These are phyloP conservation scores for Russula emetica DNA, from an alignment of 768 basidiomycete species.

Conservation along the genomic window DNA sequence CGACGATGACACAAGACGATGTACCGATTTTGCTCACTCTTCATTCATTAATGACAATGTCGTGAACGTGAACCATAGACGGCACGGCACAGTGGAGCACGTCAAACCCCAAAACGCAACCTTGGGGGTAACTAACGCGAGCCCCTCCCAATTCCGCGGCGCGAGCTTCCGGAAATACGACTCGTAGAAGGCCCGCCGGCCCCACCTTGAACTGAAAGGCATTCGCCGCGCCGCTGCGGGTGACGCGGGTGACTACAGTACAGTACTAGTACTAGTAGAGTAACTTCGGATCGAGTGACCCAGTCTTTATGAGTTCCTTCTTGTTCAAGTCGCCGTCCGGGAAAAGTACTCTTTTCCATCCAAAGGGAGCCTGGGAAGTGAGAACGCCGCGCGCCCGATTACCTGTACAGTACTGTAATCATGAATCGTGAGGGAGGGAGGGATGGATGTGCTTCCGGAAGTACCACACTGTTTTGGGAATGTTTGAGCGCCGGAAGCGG, in stretches of 20 bases:
- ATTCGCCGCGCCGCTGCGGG: too few relatives aligned
- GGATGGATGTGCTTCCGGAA: too few relatives aligned
- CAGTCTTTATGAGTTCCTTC: background rate
- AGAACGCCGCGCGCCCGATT: background rate
- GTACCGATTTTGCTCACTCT: too few relatives aligned
- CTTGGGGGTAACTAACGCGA: background rate
- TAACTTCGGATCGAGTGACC: background rate
- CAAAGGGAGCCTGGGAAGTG: background rate
- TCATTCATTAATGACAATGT: background rate
- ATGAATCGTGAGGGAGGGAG: background rate
- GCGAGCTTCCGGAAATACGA: too few relatives aligned
- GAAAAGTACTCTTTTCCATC: background rate
- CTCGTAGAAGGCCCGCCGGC: background rate
- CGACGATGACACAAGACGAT: too few relatives aligned
- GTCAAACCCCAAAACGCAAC: background rate
- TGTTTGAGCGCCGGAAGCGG: background rate
- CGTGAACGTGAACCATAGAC: background rate
- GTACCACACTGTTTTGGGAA: background rate
- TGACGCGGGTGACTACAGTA: too few relatives aligned
- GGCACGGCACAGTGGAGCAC: background rate
- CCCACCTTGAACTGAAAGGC: background rate
- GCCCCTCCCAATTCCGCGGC: slow-evolving; percentile 2
- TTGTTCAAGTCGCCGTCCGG: background rate
- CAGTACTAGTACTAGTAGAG: too few relatives aligned
- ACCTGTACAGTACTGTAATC: too few relatives aligned